Base-by-base conservation (phyloP, 306 rosid genomes). In the Prosopis cineraria region DNA sequence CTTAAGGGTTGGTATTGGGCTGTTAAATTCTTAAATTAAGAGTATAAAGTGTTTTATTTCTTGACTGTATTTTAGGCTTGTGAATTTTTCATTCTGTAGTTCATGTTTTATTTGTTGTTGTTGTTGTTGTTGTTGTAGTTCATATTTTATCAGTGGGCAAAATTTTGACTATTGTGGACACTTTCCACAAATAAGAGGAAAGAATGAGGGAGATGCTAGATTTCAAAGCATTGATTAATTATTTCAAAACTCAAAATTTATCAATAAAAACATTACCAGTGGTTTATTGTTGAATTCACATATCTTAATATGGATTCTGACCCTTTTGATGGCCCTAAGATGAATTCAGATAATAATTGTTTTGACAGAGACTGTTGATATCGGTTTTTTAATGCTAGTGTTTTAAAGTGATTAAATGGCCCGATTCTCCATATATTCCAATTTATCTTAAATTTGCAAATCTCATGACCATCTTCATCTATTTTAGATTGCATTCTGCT, bases 371-470 rank as follows among this genome's bases (percentile, higher is more conserved):
- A 3, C 12, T 48, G 9, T 50, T 72, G 11, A n/a, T 43, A 19
- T 31, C 62, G 31, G 36, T 62, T 47, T 31, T 70, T 59, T 69
- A 19, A 2, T 47, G n/a, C 41, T 16, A 19, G 11, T 52, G 29
- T 52, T 52, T 52, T 9, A 20, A 52, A 47, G 2, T 70, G 17
- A 36, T 30, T 70, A 47, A 0, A 10, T 47, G 30, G 1, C 33
- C 5, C 5, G 43, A 33, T 72, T 9, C 33, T 72, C 31, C 33
- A 12, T 31, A 50, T 48, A 20, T 53, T 24, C 20, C 14, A 40
- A 77, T 71, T 39, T 76, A 47, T 39, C 25, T 71, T 76, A 39
- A 63, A 60, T 76, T 43, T 60, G 68, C 37, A 36, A 29, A 27
- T 75, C 52, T 74, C 3, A 63, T 64, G 67, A 6, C 55, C n/a